These are phyloP conservation scores for Fusarium subglutinans DNA, from an alignment of 2,329 filamentous ascomycete species.

Conservation along the genomic window DNA sequence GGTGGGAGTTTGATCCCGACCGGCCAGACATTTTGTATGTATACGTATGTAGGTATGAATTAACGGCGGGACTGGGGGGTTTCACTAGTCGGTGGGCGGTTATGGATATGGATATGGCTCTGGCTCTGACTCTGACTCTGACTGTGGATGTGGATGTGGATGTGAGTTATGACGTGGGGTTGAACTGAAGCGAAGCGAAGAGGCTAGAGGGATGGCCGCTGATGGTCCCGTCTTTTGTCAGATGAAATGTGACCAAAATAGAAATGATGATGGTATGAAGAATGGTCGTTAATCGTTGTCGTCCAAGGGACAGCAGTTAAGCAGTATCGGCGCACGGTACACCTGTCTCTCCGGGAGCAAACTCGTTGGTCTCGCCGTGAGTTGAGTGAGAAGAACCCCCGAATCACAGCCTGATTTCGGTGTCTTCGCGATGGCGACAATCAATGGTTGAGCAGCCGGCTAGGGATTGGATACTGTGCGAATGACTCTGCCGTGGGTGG, in stretches of 20 bases:
- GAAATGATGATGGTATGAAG: background rate
- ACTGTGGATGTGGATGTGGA: background rate
- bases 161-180: slow-evolving; percentile 32
- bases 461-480: slow-evolving; percentile 6
- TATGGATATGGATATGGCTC: slow-evolving; percentile 14
- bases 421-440: slow-evolving; percentile 5
- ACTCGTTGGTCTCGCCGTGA: slow-evolving; percentile 12
- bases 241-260: slow-evolving; percentile 9
- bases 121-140: background rate
- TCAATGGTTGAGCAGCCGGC: background rate
- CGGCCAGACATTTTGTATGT: slow-evolving; percentile 47
- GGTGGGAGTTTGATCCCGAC: slow-evolving; percentile 44
- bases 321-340: background rate
- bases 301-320: background rate
- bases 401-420: slow-evolving; percentile 6
- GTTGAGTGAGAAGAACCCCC: slow-evolving; percentile 7
- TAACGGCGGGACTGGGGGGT: slow-evolving; percentile 4
- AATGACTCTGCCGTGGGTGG: slow-evolving; percentile 33
- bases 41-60: slow-evolving; percentile 18
- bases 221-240: slow-evolving; percentile 14
- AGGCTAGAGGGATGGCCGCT: slow-evolving; percentile 6
- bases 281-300: background rate
- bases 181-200: slow-evolving; percentile 17
- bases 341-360: background rate
- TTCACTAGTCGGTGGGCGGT: slow-evolving; percentile 22